These are phyloP conservation scores for Botrytis aclada DNA, from an alignment of 2,329 filamentous ascomycete species.

Conservation along the genomic window DNA sequence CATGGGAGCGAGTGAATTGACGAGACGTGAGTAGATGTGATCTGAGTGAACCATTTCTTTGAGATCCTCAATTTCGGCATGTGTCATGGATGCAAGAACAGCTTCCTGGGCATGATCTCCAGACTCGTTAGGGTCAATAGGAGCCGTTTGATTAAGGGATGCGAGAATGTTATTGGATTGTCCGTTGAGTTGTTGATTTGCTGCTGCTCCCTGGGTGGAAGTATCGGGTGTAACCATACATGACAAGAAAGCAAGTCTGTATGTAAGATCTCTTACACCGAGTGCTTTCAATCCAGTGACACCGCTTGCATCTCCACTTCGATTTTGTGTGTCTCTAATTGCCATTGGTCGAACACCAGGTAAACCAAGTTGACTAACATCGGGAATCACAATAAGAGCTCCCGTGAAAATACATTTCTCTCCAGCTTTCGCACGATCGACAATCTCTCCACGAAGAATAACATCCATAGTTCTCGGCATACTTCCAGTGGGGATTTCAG, in stretches of 20 bases:
- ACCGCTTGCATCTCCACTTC: constrained; percentile 75
- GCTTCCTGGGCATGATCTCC: constrained; percentile 86
- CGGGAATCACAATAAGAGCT: constrained; percentile 91
- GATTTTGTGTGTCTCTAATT: constrained; percentile 75
- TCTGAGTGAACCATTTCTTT: constrained; percentile 91
- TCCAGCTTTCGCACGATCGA: constrained; percentile 93
- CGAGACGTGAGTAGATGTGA: constrained; percentile 88
- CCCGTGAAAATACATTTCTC: constrained; percentile 99
- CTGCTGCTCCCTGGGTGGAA: constrained; percentile 71
- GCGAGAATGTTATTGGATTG: constrained; percentile 82
- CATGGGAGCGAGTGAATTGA: constrained; percentile 93
- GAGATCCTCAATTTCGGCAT: constrained; percentile 85
- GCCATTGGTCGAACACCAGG: constrained; percentile 82
- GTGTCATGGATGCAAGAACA: constrained; percentile 80
- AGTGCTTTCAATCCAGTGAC: constrained; percentile 86
- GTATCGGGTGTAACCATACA: constrained; percentile 94
- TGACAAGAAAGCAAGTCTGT: constrained; percentile 91
- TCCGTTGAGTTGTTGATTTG: constrained; percentile 64
- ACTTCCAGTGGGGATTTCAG: constrained; percentile 95
- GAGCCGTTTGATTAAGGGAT: constrained; percentile 71
- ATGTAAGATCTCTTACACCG: constrained; percentile 92
- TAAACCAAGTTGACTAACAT: constrained; percentile 90
- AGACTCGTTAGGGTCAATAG: constrained; percentile 63
- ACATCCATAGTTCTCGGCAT: constrained; percentile 99
- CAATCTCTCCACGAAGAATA: constrained; percentile 93